These are phyloP conservation scores for Basidioascus undulatus DNA, from an alignment of 768 basidiomycete genomes.

Conservation along the genomic window DNA sequence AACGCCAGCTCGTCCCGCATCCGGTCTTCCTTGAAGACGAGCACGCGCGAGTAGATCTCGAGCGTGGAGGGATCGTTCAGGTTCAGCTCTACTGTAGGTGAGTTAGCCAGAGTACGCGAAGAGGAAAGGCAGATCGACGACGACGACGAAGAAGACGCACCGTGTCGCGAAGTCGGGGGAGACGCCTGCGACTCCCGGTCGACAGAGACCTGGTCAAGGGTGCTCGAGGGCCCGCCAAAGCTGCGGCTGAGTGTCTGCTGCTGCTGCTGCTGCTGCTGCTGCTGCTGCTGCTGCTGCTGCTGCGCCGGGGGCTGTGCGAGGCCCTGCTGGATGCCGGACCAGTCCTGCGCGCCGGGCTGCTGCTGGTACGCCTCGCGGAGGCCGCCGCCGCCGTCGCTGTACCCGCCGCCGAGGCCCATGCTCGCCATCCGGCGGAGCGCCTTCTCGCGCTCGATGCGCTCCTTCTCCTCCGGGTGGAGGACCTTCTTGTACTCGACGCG, in stretches of 20 bases:
- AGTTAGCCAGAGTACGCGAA: conserved; percentile 4
- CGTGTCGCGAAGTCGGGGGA: too few relatives aligned
- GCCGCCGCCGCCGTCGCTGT: neutral
- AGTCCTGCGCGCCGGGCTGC: neutral
- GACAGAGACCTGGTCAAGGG: too few relatives aligned
- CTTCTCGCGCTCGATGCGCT: conserved; percentile 94
- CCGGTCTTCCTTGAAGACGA: conserved; percentile 90
- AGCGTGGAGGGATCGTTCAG: conserved; percentile 85
- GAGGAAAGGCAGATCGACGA: neutral
- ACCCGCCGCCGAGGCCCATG: conserved; percentile 43
- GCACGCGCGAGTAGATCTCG: conserved; percentile 87
- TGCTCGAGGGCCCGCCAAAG: too few relatives aligned
- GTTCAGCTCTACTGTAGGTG: conserved; percentile 55
- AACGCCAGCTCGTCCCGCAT: conserved; percentile 96
- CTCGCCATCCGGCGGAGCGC: conserved; percentile 93
- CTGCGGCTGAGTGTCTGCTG: too few relatives aligned
- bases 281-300: conserved; percentile 2
- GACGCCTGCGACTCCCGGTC: too few relatives aligned
- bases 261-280: conserved; percentile 17
- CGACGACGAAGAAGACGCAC: neutral
- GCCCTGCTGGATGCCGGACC: neutral
- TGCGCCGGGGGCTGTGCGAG: conserved; percentile 2
- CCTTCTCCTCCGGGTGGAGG: conserved; percentile 95
- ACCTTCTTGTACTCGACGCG: conserved; percentile 99
- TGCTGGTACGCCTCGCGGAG: neutral